Conservation (phyloP, 768 basidiomycete species). For the Clathrus columnatus region DNA sequence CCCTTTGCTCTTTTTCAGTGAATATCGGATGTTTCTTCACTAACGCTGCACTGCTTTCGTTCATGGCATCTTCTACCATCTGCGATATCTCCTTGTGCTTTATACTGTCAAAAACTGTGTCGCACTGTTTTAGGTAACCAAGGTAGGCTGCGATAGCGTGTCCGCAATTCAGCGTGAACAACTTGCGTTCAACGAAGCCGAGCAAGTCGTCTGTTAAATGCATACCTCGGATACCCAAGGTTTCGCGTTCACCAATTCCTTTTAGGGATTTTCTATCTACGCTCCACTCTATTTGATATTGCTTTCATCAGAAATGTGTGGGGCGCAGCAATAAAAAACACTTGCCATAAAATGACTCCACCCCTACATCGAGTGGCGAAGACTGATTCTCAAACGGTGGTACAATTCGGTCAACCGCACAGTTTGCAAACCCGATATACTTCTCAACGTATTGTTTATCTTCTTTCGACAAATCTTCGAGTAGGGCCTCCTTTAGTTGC, state of each 20-base stretch:
- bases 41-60: constrained; percentile 31
- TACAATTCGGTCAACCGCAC: constrained; percentile 34
- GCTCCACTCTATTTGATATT: constrained; percentile 24
- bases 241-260: constrained; percentile 9
- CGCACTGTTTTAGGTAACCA: constrained; percentile 24
- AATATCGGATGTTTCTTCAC: constrained; percentile 21
- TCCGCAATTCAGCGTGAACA: constrained; percentile 35
- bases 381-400: constrained; percentile 16
- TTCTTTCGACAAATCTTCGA: constrained; percentile 21
- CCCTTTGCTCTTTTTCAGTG: constrained; percentile 17
- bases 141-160: constrained; percentile 33
- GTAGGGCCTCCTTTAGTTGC: constrained; percentile 23
- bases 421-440: constrained; percentile 33
- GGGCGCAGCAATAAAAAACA: background rate
- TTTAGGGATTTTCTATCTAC: constrained; percentile 27
- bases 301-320: background rate
- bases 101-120: constrained; percentile 26
- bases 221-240: constrained; percentile 24
- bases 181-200: constrained; percentile 33
- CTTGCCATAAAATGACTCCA: constrained; percentile 28
- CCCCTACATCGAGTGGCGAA: constrained; percentile 29
- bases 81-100: constrained; percentile 21
- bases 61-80: constrained; percentile 25
- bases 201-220: constrained; percentile 24
- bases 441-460: constrained; percentile 22